Base-by-base conservation (phyloP, 2,329 filamentous ascomycete species). In the Pezizomycotina sp. region DNA sequence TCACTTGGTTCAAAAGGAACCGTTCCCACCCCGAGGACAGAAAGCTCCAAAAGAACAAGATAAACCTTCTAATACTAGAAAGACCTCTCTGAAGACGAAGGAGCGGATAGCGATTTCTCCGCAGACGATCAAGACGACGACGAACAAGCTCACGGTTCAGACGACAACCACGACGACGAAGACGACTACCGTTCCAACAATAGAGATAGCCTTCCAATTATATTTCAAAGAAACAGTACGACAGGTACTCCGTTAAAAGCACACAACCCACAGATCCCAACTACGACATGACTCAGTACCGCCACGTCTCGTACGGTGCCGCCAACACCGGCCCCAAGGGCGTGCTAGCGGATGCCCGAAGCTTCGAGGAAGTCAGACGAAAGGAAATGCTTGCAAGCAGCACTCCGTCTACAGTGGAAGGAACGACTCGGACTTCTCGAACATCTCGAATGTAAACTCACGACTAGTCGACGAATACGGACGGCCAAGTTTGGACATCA, bases 271-370 rank as follows among this genome's bases (percentile, higher is more conserved):
- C n/a, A n/a, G n/a, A n/a, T n/a, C n/a, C n/a, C n/a, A n/a, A n/a
- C n/a, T 36, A 44, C 29, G 37, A 27, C 21, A 40, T 44, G 41
- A 36, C 41, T 44, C 41, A 44, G 34, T 44, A 31, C 26, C 39
- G 41, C 34, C 27, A 39, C 19, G 35, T 33, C 8, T 44, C 41
- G 21, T 44, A 44, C 27, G 41, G 41, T 20, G 31, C 41, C 7
- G 36, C 41, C 33, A 44, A 44, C 33, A 44, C 41, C 1, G 79
- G 79, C 31, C 79, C 82, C 49, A 86, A 86, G 61, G 79, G 79
- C 45, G 79, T 86, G 56, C 84, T 86, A 53, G 77, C 79, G 50
- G 79, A 86, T 54, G 79, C 79, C 21, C 68, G 79, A 52, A 71
- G 73, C 52, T 86, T 77, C 56, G 75, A 81, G 59, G 64, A 69